Base-by-base conservation (phyloP, 768 basidiomycete species). In the Trametes cingulata region DNA sequence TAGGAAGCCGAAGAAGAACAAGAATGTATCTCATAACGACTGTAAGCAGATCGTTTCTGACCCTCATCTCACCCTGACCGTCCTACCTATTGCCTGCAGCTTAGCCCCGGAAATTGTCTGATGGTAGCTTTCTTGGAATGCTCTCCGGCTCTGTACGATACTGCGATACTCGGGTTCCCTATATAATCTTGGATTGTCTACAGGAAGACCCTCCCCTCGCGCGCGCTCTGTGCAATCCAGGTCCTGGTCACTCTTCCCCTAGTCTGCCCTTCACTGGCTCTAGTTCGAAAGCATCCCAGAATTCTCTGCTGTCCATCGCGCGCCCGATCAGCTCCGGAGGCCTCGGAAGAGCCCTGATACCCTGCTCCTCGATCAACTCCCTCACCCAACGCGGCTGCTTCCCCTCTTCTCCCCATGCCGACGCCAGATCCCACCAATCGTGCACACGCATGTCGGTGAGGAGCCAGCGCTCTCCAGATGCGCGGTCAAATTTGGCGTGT, bases 381-480 rank as follows among this genome's bases (percentile, higher is more conserved):
- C 75, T 73, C 0, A 86, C 85, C 86, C 86, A 87, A 15, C 51
- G 57, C 0, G 79, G 68, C 40, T 82, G 80, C 19, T 77, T 75
- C 3, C 78, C 78, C 49, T 63, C 60, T 19, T 58, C 56, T 4
- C 79, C 82, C 84, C 84, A 86, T 3, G 81, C 79, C 6, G 79
- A 79, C 0, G 81, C 82, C 4, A 86, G 73, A 64, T 86, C 83
- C 85, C 85, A 87, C 85, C 85, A 87, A 68, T 88, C 86, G 65
- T 86, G 85, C 39, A 84, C 78, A 7, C 82, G 77, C 19, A 74
- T 75, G 61, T 85, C 83, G 2, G 80, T 83, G 35, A 85, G 68
- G 3, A 85, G 66, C 84, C 83, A 85, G 6, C 85, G 77, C 66
- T 85, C 76, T 0, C 83, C 84, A 3, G 69, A 62, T 1, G 83